Conservation (phyloP, 805 yeast genomes). For the Candida insectorum region DNA sequence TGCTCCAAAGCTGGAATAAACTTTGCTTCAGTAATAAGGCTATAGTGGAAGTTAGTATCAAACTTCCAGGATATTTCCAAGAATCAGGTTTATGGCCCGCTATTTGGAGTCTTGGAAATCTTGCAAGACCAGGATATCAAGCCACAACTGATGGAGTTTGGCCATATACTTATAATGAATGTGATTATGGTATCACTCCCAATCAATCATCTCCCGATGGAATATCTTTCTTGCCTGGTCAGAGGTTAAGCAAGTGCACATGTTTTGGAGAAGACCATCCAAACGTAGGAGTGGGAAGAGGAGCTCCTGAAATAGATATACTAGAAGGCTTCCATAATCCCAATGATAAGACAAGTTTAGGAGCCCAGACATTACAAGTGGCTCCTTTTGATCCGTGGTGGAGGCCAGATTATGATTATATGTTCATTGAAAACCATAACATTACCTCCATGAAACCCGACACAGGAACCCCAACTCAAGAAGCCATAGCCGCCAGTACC, state of each 20-base stretch:
- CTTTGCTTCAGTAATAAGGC: constrained; percentile 31
- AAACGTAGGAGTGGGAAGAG: constrained; percentile 33
- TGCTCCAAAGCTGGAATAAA: constrained; percentile 36
- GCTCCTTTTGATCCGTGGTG: constrained; percentile 46
- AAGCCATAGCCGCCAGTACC: constrained; percentile 36
- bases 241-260: constrained; percentile 28
- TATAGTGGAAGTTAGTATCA: constrained; percentile 24
- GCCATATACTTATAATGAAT: constrained; percentile 37
- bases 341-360: constrained; percentile 12
- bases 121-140: constrained; percentile 35
- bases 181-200: constrained; percentile 37
- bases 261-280: constrained; percentile 38
- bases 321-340: constrained; percentile 18
- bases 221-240: constrained; percentile 37
- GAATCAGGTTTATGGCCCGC: constrained; percentile 38
- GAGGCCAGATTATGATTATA: constrained; percentile 36
- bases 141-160: constrained; percentile 37
- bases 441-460: constrained; percentile 35
- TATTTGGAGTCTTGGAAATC: constrained; percentile 36
- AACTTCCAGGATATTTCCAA: constrained; percentile 29
- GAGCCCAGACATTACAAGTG: constrained; percentile 39
- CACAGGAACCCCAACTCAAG: constrained; percentile 37
- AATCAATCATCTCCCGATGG: constrained; percentile 40
- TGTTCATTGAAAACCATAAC: constrained; percentile 22
- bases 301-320: constrained; percentile 31